Conservation (phyloP, 352 stramenopile genomes). For the Phytopythium aichiense region DNA sequence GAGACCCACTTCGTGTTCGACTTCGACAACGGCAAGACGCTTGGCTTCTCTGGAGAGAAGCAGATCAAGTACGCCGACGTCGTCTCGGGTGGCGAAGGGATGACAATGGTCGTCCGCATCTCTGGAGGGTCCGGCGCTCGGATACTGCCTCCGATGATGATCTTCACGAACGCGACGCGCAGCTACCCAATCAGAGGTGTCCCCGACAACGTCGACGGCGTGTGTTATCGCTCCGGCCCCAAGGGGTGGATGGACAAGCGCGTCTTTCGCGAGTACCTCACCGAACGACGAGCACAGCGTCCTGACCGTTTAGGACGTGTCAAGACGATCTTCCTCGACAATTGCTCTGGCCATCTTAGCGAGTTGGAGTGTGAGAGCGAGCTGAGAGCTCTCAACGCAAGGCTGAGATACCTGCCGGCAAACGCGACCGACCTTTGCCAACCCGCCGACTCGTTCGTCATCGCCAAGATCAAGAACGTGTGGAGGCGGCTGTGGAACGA, state of each 20-base stretch:
- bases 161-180: conserved; percentile 12
- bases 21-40: conserved; percentile 15
- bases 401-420: conserved; percentile 12
- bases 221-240: conserved; percentile 12
- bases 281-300: conserved; percentile 8
- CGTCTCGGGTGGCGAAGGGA: conserved; percentile 13
- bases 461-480: conserved; percentile 24
- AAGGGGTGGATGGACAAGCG: conserved; percentile 19
- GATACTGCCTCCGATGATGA: conserved; percentile 15
- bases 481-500: conserved; percentile 19
- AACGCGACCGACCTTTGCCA: conserved; percentile 22
- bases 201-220: conserved; percentile 12
- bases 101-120: conserved; percentile 20
- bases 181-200: conserved; percentile 15
- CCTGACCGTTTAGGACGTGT: conserved; percentile 8
- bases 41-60: conserved; percentile 13
- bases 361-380: conserved; percentile 8
- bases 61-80: conserved; percentile 18
- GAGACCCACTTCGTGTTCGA: conserved; percentile 25
- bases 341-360: conserved; percentile 13
- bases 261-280: conserved; percentile 19
- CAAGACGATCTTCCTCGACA: conserved; percentile 20
- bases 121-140: conserved; percentile 6
- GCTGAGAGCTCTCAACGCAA: conserved; percentile 6
- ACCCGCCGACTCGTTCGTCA: conserved; percentile 26